Conservation (phyloP, 208 protist genomes). For the Acanthamoeba castellanii region DNA sequence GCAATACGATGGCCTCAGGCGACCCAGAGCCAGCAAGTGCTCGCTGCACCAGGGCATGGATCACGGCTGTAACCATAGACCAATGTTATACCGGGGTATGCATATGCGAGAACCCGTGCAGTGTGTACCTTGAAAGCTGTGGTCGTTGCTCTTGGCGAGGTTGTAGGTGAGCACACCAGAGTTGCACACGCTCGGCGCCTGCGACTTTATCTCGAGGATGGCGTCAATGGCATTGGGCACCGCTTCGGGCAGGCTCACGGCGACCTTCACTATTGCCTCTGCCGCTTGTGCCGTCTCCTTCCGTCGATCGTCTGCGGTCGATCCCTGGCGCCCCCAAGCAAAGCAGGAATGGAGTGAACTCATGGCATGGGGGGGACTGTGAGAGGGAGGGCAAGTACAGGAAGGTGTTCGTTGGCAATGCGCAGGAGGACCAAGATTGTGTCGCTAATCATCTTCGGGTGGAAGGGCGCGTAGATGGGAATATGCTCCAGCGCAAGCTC, state of each 20-base stretch:
- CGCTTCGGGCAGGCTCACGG: not conserved
- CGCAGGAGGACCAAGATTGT: not conserved
- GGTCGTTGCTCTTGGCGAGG: not conserved
- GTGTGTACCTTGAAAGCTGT: not conserved
- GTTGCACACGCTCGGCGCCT: not conserved
- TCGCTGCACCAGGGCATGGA: not conserved
- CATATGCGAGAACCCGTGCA: too few species aligned
- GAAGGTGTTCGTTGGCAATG: not conserved
- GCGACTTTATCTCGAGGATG: not conserved
- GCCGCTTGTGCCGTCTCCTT: not conserved
- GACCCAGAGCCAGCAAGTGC: not conserved
- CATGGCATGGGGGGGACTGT: not conserved
- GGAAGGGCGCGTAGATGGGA: not conserved
- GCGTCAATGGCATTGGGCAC: not conserved
- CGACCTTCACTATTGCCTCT: not conserved
- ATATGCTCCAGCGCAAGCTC: not conserved
- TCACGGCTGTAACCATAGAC: not conserved
- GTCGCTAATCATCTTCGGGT: not conserved
- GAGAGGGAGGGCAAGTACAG: not conserved
- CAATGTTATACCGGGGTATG: not conserved
- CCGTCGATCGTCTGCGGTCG: not conserved
- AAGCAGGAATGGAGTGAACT: not conserved
- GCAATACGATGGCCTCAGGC: not conserved
- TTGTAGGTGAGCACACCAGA: not conserved
- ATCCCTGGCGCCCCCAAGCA: not conserved